Evolutionary conservation across 352 stramenopile species (phyloP).

Genomic region (Pseudoperonospora humuli): DNA sequence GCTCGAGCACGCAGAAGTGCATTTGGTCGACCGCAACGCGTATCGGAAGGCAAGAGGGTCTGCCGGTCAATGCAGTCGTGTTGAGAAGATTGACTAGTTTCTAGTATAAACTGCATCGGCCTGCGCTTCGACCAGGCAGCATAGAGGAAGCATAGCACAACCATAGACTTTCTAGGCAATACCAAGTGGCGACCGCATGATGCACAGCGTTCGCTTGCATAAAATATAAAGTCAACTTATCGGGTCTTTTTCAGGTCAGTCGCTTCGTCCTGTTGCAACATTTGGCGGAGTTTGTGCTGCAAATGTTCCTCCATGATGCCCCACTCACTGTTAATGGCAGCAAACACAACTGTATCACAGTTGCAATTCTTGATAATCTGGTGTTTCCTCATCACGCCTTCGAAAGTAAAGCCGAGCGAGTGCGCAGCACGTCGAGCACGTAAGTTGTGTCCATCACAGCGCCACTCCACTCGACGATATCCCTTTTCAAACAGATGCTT

Average conservation of each 20-base stretch:
- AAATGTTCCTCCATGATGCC: conserved; percentile 56
- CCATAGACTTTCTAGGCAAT: conserved; percentile 23
- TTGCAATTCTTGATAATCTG: conserved; percentile 81
- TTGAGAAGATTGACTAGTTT: conserved; percentile 21
- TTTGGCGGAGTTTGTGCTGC: conserved; percentile 27
- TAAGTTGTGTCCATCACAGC: conserved; percentile 82
- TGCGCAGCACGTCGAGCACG: conserved; percentile 69
- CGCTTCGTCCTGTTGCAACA: conserved; percentile 13
- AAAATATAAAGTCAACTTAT: conserved; percentile 8
- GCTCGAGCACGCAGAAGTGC: conserved; percentile 76
- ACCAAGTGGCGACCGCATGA: neutral
- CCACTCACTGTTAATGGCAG: conserved; percentile 86
- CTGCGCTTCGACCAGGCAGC: neutral
- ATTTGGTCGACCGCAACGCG: conserved; percentile 70
- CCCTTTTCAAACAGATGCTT: conserved; percentile 58
- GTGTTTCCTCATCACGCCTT: conserved; percentile 86
- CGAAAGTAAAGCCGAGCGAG: conserved; percentile 78
- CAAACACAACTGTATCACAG: conserved; percentile 77
- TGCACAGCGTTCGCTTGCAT: neutral
- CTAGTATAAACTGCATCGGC: neutral
- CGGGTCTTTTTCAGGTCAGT: conserved; percentile 31
- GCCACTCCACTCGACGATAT: conserved; percentile 85
- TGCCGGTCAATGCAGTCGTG: conserved; percentile 23
- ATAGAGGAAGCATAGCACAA: conserved; percentile 10
- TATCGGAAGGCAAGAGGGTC: conserved; percentile 70